These are phyloP conservation scores for Aspergillus floridensis DNA, from an alignment of 2,329 filamentous ascomycete species.

Conservation along the genomic window DNA sequence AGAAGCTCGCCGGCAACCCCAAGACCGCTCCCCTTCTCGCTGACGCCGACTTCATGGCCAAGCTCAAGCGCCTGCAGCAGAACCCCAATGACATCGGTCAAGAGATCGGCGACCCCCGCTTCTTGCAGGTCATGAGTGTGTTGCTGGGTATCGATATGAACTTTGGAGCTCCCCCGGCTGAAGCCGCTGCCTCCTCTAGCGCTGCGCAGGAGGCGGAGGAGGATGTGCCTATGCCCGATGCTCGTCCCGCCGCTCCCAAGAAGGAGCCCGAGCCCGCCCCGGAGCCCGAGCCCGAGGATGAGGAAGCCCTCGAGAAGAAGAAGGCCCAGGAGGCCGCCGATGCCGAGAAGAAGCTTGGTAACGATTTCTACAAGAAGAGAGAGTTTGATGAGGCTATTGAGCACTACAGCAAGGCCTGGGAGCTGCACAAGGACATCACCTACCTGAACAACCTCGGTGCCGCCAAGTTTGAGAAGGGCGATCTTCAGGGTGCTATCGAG, in stretches of 20 bases:
- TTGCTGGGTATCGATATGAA: constrained; percentile 91
- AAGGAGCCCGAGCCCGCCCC: constrained; percentile 61
- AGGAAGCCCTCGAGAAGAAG: constrained; percentile 78
- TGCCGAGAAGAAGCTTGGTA: constrained; percentile 90
- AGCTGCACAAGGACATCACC: constrained; percentile 89
- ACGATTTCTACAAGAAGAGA: constrained; percentile 96
- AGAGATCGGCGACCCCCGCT: constrained; percentile 83
- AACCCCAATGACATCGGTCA: constrained; percentile 78
- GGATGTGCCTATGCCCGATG: constrained; percentile 77
- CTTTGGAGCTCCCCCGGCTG: constrained; percentile 56
- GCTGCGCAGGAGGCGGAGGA: constrained; percentile 57
- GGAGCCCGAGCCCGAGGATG: constrained; percentile 68
- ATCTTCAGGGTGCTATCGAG: constrained; percentile 83
- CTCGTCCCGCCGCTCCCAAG: constrained; percentile 51
- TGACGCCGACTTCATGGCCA: constrained; percentile 84
- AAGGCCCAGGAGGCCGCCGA: constrained; percentile 92
- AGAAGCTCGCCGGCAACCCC: constrained; percentile 90
- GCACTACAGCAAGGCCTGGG: constrained; percentile 95
- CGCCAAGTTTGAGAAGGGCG: constrained; percentile 93
- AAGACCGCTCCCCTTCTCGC: constrained; percentile 82
- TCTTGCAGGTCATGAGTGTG: constrained; percentile 92
- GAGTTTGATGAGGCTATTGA: constrained; percentile 92
- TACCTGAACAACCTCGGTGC: constrained; percentile 96
- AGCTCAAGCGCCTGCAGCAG: constrained; percentile 74
- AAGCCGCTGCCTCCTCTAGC: constrained; percentile 43